Base-by-base conservation (phyloP, 345 rosid species). In the Murraya paniculata region DNA sequence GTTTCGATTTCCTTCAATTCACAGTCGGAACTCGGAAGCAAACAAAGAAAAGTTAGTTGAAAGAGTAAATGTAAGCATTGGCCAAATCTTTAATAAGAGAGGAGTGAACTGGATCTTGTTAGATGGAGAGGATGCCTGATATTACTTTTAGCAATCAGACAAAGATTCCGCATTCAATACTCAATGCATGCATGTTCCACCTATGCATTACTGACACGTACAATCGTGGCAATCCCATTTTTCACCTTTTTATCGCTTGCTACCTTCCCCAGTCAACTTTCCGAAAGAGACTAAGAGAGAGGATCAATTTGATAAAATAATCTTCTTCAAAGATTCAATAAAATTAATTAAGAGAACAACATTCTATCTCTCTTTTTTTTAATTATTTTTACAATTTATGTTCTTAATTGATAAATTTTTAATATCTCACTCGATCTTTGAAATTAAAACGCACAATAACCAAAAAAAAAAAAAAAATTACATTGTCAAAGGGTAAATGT, bases 161-260 rank as follows among this genome's bases (percentile, higher is more conserved):
- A 82, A 80, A 85, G 85, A 85, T 85, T 85, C 85, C 71, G 59
- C 74, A 61, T 80, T 78, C 41, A 77, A 66, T 78, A 73, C 81
- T 59, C 48, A 28, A 31, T 11, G 48, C 35, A 11, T 38, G 72
- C 73, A 13, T 76, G 72, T 71, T 66, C 66, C 19, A 62, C 59
- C 22, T 19, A 41, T 78, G 28, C 55, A 61, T 69, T 62, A 21
- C 28, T 8, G 22, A 4, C 14, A 19, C 7, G 19, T 10, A 21
- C 55, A 5, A 38, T 58, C 25, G 45, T 39, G 0, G 9, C 45
- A 9, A 9, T 39, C 68, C 25, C 1, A 19, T 31, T 41, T 61
- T 60, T n/a, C 76, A 21, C 56, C 22, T 18, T 50, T 6, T 16
- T 18, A 22, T 1, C 21, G 4, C 56, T 48, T 35, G 58, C 66